phyloP scores from a whole-genome alignment of 805 yeast genomes.

The Kluyveromyces aestuarii region DNA sequence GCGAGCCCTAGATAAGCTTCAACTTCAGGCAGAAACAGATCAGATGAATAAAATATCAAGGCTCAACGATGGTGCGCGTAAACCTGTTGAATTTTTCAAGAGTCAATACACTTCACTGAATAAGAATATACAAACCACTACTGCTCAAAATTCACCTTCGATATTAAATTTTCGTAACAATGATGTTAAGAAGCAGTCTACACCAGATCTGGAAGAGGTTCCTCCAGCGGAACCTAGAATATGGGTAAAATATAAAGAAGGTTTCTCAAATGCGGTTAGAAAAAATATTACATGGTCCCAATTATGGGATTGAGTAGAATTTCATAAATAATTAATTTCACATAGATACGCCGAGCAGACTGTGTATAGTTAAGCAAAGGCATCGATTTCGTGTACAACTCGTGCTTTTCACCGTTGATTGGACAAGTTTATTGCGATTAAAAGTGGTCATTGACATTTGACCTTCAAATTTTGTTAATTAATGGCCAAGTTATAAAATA shows the following conservation, averaged over 20 bases:
- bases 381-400: too few species aligned
- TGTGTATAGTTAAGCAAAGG: too few species aligned
- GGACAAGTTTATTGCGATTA: too few species aligned
- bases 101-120: slow-evolving; percentile 30
- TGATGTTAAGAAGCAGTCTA: background rate
- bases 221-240: slow-evolving; percentile 30
- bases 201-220: slow-evolving; percentile 6
- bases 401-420: too few species aligned
- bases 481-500: too few species aligned
- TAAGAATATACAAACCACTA: background rate
- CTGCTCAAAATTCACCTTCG: background rate
- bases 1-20: slow-evolving; percentile 22
- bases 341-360: background rate
- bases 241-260: slow-evolving; percentile 91
- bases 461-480: too few species aligned
- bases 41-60: slow-evolving; percentile 15
- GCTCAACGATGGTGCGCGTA: slow-evolving; percentile 13
- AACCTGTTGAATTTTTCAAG: slow-evolving; percentile 34
- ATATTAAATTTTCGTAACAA: background rate
- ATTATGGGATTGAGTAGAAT: slow-evolving; percentile 30
- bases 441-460: too few species aligned
- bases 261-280: slow-evolving; percentile 84
- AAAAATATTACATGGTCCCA: slow-evolving; percentile 73
- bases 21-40: slow-evolving; percentile 9
- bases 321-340: background rate